Evolutionary conservation across 2,329 filamentous ascomycete genomes (phyloP).

Genomic region (Colletotrichum filicis): DNA sequence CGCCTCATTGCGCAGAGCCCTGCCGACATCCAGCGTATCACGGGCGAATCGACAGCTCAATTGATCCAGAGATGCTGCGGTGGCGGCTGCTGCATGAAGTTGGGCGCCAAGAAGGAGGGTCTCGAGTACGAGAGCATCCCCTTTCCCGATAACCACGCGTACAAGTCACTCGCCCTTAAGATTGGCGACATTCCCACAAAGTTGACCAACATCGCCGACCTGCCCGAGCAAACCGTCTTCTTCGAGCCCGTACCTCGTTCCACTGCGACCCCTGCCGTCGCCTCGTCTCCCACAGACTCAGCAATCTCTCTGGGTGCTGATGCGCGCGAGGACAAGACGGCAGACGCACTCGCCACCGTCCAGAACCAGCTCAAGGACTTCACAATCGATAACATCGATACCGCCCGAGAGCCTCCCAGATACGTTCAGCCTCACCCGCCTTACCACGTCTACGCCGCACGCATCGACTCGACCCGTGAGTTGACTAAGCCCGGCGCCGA

Average conservation of each 20-base stretch:
- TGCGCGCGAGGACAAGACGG: slow-evolving; percentile 49
- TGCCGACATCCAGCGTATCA: slow-evolving; percentile 71
- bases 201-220: slow-evolving; percentile 75
- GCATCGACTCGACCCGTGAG: slow-evolving; percentile 84
- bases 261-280: slow-evolving; percentile 41
- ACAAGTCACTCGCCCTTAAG: slow-evolving; percentile 80
- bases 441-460: slow-evolving; percentile 91
- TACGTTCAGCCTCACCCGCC: slow-evolving; percentile 97
- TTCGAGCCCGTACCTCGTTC: slow-evolving; percentile 67
- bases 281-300: slow-evolving; percentile 60
- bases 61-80: slow-evolving; percentile 73
- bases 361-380: slow-evolving; percentile 41
- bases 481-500: slow-evolving; percentile 89
- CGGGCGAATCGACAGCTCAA: slow-evolving; percentile 71
- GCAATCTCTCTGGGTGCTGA: slow-evolving; percentile 56
- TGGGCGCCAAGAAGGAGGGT: slow-evolving; percentile 54
- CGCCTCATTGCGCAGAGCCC: slow-evolving; percentile 73
- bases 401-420: slow-evolving; percentile 77
- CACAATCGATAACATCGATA: slow-evolving; percentile 60
- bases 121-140: slow-evolving; percentile 64
- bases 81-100: slow-evolving; percentile 70
- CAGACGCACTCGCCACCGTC: slow-evolving; percentile 37
- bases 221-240: slow-evolving; percentile 81
- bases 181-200: slow-evolving; percentile 79
- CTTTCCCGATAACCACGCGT: slow-evolving; percentile 86